Evolutionary conservation across 805 yeast genomes (phyloP), one percentile per base, ranked within the genome.

Genomic region (Candida insectalens): DNA sequence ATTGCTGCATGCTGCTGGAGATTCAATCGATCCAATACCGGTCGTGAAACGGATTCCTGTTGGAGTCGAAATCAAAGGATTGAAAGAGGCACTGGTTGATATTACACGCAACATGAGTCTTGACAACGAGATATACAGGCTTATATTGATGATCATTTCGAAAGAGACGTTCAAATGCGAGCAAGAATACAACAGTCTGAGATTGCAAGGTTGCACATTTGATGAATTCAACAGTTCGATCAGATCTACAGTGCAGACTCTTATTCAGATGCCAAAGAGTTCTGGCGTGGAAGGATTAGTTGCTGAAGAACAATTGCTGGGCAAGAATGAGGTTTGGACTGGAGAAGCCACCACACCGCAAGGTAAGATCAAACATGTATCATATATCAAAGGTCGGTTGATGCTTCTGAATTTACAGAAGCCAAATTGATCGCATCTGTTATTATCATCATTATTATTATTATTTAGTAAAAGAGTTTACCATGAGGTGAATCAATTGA

Each of bases 1-100:
- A 5, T 60, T 89, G 31, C 66, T 92, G 36, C 78, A 80, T 37
- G 63, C 72, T 35, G 75, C 83, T 1, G 83, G 81, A 42, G 76
- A 68, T 32, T 66, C 67, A 29, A 66, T 74, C 25, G 81, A 77
- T 44, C 84, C 92, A 3, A 67, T 77, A n/a, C 71, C 72, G 2
- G 78, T 88, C 10, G 62, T 88, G 21, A 62, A 68, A 36, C 59
- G 74, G 20, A 78, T 88, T 38, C 83, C 89, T 0, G 57, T 60
- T 7, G 65, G 71, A 19, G 65, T 77, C 44, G 67, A 69, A 38
- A 74, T 89, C 31, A 73, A 67, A 4, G 94, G 83, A 0, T 60
- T 89, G 30, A 72, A 73, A 42, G 57, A 58, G 2, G 74, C 83
- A 0, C 57, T 89, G 23, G 58, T 70, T 9, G 67, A 71, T 14